Percentiles rank a stretch among this genome's conserved stretches.
phyloP scores from a whole-genome alignment of 768 basidiomycete species.

The Mycena alexandri region DNA sequence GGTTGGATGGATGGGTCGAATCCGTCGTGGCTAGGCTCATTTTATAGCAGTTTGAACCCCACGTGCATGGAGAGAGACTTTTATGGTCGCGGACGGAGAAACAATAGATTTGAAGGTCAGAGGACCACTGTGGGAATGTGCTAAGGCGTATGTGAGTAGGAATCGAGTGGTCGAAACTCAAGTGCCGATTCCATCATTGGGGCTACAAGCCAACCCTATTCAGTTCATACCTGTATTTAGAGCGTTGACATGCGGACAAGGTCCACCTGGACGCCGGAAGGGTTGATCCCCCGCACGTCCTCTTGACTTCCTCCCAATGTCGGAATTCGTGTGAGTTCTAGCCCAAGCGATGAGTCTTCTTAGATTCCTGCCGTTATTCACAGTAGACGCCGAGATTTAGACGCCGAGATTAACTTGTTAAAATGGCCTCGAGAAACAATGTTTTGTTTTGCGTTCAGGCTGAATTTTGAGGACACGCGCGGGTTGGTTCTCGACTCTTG shows the following conservation, averaged over 20 bases:
- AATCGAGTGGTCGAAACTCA: neutral
- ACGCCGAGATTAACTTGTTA: no score
- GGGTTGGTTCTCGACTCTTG: no score
- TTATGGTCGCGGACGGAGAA: neutral
- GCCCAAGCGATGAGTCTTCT: neutral
- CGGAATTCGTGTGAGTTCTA: neutral
- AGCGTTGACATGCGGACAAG: conserved; percentile 23
- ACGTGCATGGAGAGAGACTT: neutral
- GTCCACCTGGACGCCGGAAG: conserved; percentile 26
- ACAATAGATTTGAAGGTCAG: conserved; percentile 16
- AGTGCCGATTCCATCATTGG: neutral
- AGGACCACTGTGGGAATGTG: conserved; percentile 15
- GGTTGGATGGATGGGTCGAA: conserved; percentile 18
- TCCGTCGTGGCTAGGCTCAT: neutral
- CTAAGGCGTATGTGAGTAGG: neutral
- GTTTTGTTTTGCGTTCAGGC: no score
- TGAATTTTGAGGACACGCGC: no score
- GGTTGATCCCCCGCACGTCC: neutral
- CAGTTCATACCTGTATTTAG: conserved; percentile 22
- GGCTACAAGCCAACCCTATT: neutral
- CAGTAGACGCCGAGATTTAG: no score
- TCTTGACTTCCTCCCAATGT: no score
- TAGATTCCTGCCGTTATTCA: no score
- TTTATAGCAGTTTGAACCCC: conserved; percentile 22
- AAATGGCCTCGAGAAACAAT: no score